These are phyloP conservation scores for Lycium barbarum DNA, from an alignment of 257 asterid genomes.

Conservation along the genomic window DNA sequence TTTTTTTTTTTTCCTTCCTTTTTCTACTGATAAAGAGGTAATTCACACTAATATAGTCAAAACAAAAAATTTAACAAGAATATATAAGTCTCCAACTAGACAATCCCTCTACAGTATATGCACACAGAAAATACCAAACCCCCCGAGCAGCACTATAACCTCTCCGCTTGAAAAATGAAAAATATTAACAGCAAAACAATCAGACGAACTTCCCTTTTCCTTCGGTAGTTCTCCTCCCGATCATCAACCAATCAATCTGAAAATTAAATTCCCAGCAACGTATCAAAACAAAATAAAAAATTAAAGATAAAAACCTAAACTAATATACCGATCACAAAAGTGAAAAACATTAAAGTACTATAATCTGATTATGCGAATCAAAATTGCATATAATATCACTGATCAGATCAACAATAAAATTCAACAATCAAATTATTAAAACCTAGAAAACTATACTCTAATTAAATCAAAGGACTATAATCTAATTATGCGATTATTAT, in stretches of 20 bases:
- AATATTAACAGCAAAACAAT: conserved; percentile 39
- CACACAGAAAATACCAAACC: background rate
- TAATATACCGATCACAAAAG: background rate
- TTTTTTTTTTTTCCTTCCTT: too few species aligned
- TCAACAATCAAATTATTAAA: too few species aligned
- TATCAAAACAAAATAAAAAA: conserved; percentile 8
- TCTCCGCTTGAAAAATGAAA: background rate
- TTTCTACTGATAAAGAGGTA: too few species aligned
- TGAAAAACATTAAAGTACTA: background rate
- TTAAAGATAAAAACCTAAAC: conserved; percentile 10
- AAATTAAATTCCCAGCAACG: conserved; percentile 33
- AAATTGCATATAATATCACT: background rate
- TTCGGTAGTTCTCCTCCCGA: conserved; percentile 39
- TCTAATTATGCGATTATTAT: background rate
- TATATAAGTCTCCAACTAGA: background rate
- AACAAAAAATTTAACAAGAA: too few species aligned
- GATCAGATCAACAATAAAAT: background rate
- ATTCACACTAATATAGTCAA: too few species aligned
- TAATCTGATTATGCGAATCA: background rate
- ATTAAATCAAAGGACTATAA: background rate
- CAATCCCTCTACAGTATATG: conserved; percentile 35
- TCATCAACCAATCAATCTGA: conserved; percentile 44
- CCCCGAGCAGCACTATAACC: background rate
- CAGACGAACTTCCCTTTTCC: conserved; percentile 20
- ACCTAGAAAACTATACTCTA: too few species aligned